Evolutionary conservation across 495 filamentous ascomycete species (phyloP).

Genomic region (Aspergillus ostianus): DNA sequence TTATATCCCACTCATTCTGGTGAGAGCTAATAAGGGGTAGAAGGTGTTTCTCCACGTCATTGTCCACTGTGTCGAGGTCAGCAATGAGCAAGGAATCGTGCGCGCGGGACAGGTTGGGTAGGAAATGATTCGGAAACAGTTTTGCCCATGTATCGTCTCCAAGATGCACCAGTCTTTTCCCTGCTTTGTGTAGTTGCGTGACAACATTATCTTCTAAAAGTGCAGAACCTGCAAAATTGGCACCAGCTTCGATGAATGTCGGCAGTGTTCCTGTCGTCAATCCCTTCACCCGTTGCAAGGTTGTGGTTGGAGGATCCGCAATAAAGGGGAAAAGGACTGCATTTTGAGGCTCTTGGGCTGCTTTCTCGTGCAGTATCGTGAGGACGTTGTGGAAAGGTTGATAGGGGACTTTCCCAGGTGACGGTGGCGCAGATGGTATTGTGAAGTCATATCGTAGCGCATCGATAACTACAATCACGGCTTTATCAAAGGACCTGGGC

Average conservation of each 20-base stretch:
- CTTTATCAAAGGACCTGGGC: constrained; percentile 85
- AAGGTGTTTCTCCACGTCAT: constrained; percentile 85
- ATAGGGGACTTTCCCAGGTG: constrained; percentile 48
- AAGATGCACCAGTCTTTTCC: constrained; percentile 81
- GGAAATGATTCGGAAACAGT: constrained; percentile 86
- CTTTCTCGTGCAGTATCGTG: constrained; percentile 75
- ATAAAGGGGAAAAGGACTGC: constrained; percentile 91
- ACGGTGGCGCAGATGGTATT: constrained; percentile 61
- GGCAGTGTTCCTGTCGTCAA: constrained; percentile 91
- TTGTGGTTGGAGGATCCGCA: constrained; percentile 90
- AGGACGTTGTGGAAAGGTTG: constrained; percentile 78
- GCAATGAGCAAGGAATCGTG: constrained; percentile 97
- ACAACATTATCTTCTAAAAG: constrained; percentile 95
- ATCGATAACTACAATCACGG: constrained; percentile 85
- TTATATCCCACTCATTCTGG: constrained; percentile 77
- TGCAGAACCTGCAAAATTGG: constrained; percentile 88
- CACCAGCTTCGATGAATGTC: constrained; percentile 87
- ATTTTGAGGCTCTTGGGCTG: constrained; percentile 64
- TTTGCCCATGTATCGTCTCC: constrained; percentile 95
- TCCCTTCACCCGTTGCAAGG: constrained; percentile 85
- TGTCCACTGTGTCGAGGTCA: constrained; percentile 94
- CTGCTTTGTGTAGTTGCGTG: constrained; percentile 70
- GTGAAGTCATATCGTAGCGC: constrained; percentile 95
- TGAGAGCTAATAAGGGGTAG: constrained; percentile 69
- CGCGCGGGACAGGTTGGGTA: constrained; percentile 71